A percentile compares a stretch with the other conserved stretches of the same genome.
Evolutionary conservation across 495 filamentous ascomycete genomes (phyloP).

Genomic region (Podospora pseudocomata): DNA sequence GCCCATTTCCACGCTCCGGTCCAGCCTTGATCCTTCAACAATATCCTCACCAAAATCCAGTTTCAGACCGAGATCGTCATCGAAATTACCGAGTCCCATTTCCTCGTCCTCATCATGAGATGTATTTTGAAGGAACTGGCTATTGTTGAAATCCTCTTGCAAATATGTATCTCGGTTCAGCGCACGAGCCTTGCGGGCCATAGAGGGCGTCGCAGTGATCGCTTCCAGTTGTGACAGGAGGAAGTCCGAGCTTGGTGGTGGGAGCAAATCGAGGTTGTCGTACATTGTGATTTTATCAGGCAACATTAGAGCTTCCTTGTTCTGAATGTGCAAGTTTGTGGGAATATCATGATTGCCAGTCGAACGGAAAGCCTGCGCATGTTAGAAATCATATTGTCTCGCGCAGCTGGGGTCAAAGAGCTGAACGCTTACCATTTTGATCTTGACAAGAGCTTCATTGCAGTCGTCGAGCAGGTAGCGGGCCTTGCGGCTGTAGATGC

Average conservation of each 20-base stretch:
- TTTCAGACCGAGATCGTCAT: slow-evolving; percentile 55
- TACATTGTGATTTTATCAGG: slow-evolving; percentile 87
- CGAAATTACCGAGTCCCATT: slow-evolving; percentile 44
- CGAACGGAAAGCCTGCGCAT: slow-evolving; percentile 65
- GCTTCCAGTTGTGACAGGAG: slow-evolving; percentile 64
- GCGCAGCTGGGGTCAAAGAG: background rate
- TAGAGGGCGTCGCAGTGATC: slow-evolving; percentile 45
- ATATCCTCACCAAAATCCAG: slow-evolving; percentile 58
- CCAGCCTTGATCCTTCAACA: slow-evolving; percentile 45
- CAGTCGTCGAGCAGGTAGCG: slow-evolving; percentile 95
- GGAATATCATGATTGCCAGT: slow-evolving; percentile 77
- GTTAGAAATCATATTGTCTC: slow-evolving; percentile 31
- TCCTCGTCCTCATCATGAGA: slow-evolving; percentile 54
- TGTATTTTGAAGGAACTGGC: slow-evolving; percentile 65
- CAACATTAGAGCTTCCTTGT: slow-evolving; percentile 69
- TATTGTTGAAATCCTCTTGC: slow-evolving; percentile 56
- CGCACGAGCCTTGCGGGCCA: slow-evolving; percentile 48
- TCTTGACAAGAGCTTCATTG: slow-evolving; percentile 93
- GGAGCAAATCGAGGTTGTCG: slow-evolving; percentile 67
- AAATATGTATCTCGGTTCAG: slow-evolving; percentile 64
- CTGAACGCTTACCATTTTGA: slow-evolving; percentile 75
- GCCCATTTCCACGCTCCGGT: slow-evolving; percentile 77
- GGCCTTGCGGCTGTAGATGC: slow-evolving; percentile 96
- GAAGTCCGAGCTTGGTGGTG: slow-evolving; percentile 68
- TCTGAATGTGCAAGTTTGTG: slow-evolving; percentile 57